These are phyloP conservation scores for Phialophora verrucosa DNA, from an alignment of 2,329 filamentous ascomycete species.

Conservation along the genomic window DNA sequence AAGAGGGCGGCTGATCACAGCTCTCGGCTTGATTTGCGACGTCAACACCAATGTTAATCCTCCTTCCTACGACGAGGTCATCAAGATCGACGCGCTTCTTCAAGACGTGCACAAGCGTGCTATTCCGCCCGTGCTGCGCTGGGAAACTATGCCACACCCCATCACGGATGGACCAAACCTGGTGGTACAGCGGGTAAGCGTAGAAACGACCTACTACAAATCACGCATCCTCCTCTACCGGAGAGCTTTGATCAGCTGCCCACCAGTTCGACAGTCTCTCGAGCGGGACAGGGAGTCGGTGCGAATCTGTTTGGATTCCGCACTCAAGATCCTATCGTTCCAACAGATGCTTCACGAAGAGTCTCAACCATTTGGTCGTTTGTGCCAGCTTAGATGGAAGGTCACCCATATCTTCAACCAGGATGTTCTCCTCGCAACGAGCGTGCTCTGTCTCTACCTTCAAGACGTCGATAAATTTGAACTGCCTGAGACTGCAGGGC, in stretches of 20 bases:
- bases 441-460: slow-evolving; percentile 42
- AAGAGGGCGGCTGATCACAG: slow-evolving; percentile 46
- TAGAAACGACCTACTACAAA: slow-evolving; percentile 42
- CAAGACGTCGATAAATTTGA: slow-evolving; percentile 41
- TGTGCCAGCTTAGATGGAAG: slow-evolving; percentile 42
- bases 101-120: slow-evolving; percentile 43
- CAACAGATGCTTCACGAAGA: slow-evolving; percentile 42
- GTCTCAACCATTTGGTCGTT: slow-evolving; percentile 41
- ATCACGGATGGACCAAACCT: slow-evolving; percentile 41
- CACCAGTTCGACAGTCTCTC: slow-evolving; percentile 38
- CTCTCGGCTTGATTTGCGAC: slow-evolving; percentile 49
- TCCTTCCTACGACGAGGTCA: slow-evolving; percentile 46
- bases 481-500: slow-evolving; percentile 37
- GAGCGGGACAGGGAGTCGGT: slow-evolving; percentile 39
- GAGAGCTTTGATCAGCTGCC: slow-evolving; percentile 40
- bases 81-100: slow-evolving; percentile 46
- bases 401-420: slow-evolving; percentile 41
- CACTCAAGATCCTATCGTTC: slow-evolving; percentile 41
- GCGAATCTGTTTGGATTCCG: slow-evolving; percentile 41
- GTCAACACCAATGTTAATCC: slow-evolving; percentile 40
- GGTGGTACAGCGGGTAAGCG: slow-evolving; percentile 40
- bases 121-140: slow-evolving; percentile 40
- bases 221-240: slow-evolving; percentile 41
- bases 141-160: slow-evolving; percentile 41
- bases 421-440: slow-evolving; percentile 42